phyloP scores from a whole-genome alignment of 306 rosid genomes.

The Crataegus laevigata region DNA sequence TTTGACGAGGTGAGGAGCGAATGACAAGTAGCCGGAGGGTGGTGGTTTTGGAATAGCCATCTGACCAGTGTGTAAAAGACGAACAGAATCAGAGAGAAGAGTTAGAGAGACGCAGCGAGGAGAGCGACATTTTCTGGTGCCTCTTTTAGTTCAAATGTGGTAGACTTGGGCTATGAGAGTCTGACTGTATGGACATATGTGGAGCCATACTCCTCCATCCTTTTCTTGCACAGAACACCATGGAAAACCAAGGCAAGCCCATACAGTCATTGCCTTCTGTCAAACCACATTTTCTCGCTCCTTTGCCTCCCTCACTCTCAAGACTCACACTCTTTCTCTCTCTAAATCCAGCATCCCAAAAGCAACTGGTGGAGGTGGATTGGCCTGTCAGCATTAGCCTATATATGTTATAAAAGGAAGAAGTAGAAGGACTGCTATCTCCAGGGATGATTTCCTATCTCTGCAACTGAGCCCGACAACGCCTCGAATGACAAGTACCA shows the following conservation, averaged over 20 bases:
- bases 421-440: neutral
- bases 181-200: neutral
- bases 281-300: neutral
- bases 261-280: neutral
- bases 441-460: neutral
- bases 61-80: conserved; percentile 13
- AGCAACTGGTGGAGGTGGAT: neutral
- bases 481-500: neutral
- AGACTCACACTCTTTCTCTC: neutral
- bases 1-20: conserved; percentile 8
- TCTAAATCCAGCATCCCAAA: conserved; percentile 3
- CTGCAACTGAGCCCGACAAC: neutral
- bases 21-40: conserved; percentile 35
- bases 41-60: conserved; percentile 38
- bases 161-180: conserved; percentile 6
- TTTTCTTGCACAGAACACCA: conserved; percentile 27
- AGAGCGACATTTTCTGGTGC: conserved; percentile 1
- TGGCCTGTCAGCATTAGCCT: neutral
- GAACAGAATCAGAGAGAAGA: neutral
- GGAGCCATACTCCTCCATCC: neutral
- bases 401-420: neutral
- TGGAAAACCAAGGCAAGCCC: neutral
- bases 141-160: conserved; percentile 17
- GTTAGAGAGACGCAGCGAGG: neutral
- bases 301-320: neutral